phyloP scores from a whole-genome alignment of 495 filamentous ascomycete genomes.

The Penicillium diatomitis region DNA sequence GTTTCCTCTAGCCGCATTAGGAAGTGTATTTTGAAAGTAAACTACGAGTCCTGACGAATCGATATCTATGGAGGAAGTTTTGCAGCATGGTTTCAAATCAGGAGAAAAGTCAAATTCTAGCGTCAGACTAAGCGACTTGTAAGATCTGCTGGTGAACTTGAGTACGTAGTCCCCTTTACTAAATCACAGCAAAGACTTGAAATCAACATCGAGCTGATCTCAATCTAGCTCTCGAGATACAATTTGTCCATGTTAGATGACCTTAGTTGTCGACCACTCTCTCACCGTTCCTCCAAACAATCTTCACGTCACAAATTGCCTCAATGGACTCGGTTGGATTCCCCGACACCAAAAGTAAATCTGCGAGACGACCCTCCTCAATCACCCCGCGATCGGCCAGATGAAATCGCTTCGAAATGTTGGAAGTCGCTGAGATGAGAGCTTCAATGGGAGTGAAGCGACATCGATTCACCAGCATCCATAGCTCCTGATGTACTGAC shows the following conservation, averaged over 20 bases:
- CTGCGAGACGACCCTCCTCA: conserved; percentile 2
- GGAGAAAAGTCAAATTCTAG: too few relatives aligned
- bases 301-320: background rate
- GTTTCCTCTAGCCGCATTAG: conserved; percentile 4
- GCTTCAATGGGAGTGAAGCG: conserved; percentile 5
- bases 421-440: conserved; percentile 4
- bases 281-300: conserved; percentile 5
- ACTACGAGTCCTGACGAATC: too few relatives aligned
- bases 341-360: conserved; percentile 2
- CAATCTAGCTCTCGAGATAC: too few relatives aligned
- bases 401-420: conserved; percentile 2
- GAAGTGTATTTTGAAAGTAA: background rate
- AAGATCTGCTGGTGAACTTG: too few relatives aligned
- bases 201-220: too few relatives aligned
- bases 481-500: conserved; percentile 7
- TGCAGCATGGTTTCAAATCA: too few relatives aligned
- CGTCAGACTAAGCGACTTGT: too few relatives aligned
- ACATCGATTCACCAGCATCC: conserved; percentile 9
- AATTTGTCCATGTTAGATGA: background rate
- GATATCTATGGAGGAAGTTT: too few relatives aligned
- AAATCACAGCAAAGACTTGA: too few relatives aligned
- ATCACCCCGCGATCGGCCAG: conserved; percentile 2
- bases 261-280: background rate
- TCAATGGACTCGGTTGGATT: conserved; percentile 2
- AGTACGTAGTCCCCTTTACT: too few relatives aligned